Base-by-base conservation (phyloP, 768 basidiomycete genomes). In the Gautieria morchelliformis region DNA sequence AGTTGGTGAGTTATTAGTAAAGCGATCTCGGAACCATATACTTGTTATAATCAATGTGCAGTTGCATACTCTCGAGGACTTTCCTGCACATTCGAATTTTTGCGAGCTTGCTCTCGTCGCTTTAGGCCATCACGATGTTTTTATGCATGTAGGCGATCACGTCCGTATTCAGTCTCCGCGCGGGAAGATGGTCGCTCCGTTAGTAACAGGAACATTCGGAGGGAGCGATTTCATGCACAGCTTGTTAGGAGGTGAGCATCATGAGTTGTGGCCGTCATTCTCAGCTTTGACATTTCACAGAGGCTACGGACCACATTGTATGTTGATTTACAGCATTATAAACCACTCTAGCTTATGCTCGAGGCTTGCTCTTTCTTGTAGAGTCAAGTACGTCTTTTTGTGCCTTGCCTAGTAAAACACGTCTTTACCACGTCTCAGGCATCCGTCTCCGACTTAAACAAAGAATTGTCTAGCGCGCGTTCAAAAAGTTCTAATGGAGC, bases 61-160 rank as follows among this genome's bases (percentile, higher is more conserved):
- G 85, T 72, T 89, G 10, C 88, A 89, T 61, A 89, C 86, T 1
- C 77, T 89, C 5, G 91, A 93, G 66, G 91, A 96, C 66, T 93
- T 89, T 67, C 73, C 89, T 3, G 90, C 93, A 0, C 93, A 96
- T 67, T 87, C 85, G 55, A 89, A 95, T 72, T 94, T 89, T 67
- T 90, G 87, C 73, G 93, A 96, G 69, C 75, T 95, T 10, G 76
- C 82, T 0, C 79, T 97, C 12, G 79, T 85, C 37, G 74, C 77
- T 0, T 73, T 92, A 72, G 94, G 93, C 0, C 74, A 93, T 67
- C 61, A 68, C 0, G 73, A 91, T 44, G 84, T 95, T 3, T 97
- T 96, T 71, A 68, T 81, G 30, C 93, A 97, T 63, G 89, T 95
- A 33, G 94, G 94, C 5, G 85, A 89, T 56, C 78, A 81, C 49